These are phyloP conservation scores for Ajuga chamaepitys DNA, from an alignment of 257 asterid species.

Conservation along the genomic window DNA sequence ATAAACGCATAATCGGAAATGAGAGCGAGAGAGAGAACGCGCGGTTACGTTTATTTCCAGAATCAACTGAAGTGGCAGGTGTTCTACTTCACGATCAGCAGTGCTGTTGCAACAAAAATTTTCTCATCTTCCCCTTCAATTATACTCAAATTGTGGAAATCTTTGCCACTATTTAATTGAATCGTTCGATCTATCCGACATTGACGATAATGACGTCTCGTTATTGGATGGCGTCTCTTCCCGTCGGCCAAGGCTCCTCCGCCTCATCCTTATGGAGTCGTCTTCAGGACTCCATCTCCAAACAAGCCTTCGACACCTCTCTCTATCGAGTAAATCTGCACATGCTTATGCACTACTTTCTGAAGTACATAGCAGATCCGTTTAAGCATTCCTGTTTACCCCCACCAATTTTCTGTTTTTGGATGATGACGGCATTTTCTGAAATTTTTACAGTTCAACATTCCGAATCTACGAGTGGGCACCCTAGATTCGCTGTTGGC, in stretches of 20 bases:
- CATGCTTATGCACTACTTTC: neutral
- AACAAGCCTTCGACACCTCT: constrained; percentile 75
- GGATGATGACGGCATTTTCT: neutral
- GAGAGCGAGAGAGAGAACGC: neutral
- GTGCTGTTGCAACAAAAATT: neutral
- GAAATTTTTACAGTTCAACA: constrained; percentile 58
- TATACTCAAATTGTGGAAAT: neutral
- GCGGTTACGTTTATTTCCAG: constrained; percentile 3
- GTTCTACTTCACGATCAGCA: constrained; percentile 1
- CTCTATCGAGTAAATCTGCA: constrained; percentile 54
- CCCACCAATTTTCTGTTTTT: neutral
- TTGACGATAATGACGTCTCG: constrained; percentile 64
- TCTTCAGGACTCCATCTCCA: constrained; percentile 82
- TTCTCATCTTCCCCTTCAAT: neutral
- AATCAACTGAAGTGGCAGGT: neutral
- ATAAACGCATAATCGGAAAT: neutral
- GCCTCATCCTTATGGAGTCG: constrained; percentile 67
- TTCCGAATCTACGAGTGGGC: constrained; percentile 93
- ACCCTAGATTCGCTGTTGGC: constrained; percentile 81
- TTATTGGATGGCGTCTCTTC: constrained; percentile 86
- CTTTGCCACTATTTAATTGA: constrained; percentile 4
- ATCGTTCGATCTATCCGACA: constrained; percentile 1
- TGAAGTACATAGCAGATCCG: constrained; percentile 10
- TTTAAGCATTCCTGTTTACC: neutral
- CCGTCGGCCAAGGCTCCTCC: constrained; percentile 47